Evolutionary conservation across 164 flowering plant species (phyloP), one percentile per base, ranked within the genome.

Genomic region (Magnolia sinica): DNA sequence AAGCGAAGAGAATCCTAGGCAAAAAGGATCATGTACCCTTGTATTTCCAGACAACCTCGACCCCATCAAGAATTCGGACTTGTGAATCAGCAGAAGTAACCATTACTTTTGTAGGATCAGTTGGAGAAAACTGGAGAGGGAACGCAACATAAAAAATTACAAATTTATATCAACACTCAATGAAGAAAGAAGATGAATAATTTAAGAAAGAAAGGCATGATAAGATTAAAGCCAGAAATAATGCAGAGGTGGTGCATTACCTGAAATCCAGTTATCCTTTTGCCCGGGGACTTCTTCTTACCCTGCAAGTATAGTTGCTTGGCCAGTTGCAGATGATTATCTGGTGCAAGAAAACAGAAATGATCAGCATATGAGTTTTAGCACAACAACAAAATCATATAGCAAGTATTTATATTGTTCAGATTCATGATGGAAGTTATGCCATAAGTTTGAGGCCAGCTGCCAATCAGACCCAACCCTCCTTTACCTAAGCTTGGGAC

Each of bases 191-290:
- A 16, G 18, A 16, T 11, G 61, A 55, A 55, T 55, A 16, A 16
- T 11, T 11, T 22, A 22, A 23, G 14, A 22, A 7, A 66, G 13
- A 11, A 2, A 16, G 23, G 10, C 50, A 11, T 68, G 71, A 24
- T 11, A 3, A 68, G 18, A 16, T 29, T 9, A 55, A 24, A 23
- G 31, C 6, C 61, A 27, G 51, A 45, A 50, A 24, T 0, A 5
- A 10, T 8, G 49, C 19, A 19, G 51, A 29, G 52, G 22, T 7
- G 19, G 45, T 27, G 16, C 61, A 64, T 73, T 76, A 90, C 98
- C 96, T 91, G 89, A 85, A 94, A 89, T 51, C 98, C 94, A 72
- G 92, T 92, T 77, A 94, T 90, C 80, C 89, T 85, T 79, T 84
- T 91, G 72, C 86, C 74, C 19, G 88, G 71, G 24, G 79, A 78